Evolutionary conservation across 2,329 filamentous ascomycete genomes (phyloP).

Genomic region (Cercospora sp.): DNA sequence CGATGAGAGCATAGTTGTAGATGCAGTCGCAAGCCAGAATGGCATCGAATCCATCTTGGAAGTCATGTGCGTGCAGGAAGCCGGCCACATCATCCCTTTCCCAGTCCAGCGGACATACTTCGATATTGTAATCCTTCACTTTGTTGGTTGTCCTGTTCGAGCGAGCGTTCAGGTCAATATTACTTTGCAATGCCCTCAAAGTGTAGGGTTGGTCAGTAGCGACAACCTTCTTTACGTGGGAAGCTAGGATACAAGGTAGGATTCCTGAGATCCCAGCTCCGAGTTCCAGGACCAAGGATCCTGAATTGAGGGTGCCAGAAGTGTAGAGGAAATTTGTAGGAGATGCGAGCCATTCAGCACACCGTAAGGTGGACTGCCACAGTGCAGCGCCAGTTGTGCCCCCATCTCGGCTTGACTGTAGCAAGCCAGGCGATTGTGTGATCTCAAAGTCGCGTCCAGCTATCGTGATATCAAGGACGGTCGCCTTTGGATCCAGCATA

Average conservation of each 20-base stretch:
- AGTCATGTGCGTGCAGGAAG: conserved; percentile 53
- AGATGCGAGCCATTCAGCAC: conserved; percentile 76
- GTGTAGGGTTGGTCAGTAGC: conserved; percentile 90
- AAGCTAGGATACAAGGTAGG: conserved; percentile 67
- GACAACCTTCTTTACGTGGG: conserved; percentile 64
- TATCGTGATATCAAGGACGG: conserved; percentile 56
- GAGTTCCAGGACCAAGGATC: conserved; percentile 72
- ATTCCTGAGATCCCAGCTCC: conserved; percentile 86
- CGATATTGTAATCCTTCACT: conserved; percentile 21
- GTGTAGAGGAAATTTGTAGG: conserved; percentile 63
- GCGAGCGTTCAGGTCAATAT: conserved; percentile 63
- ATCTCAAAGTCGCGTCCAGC: conserved; percentile 70
- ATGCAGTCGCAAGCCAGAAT: conserved; percentile 90
- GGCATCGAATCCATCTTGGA: conserved; percentile 44
- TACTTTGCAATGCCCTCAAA: conserved; percentile 71
- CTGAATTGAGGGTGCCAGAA: conserved; percentile 52
- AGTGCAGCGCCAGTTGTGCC: conserved; percentile 78
- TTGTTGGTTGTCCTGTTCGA: conserved; percentile 7
- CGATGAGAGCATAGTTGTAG: conserved; percentile 85
- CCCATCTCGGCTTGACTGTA: conserved; percentile 71
- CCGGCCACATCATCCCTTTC: conserved; percentile 57
- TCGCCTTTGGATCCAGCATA: conserved; percentile 73
- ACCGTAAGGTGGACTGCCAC: conserved; percentile 84
- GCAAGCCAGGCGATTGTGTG: conserved; percentile 77
- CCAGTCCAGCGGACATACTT: conserved; percentile 68